Evolutionary conservation across 2,329 filamentous ascomycete genomes (phyloP).

Genomic region (Parafenestella ontariensis): DNA sequence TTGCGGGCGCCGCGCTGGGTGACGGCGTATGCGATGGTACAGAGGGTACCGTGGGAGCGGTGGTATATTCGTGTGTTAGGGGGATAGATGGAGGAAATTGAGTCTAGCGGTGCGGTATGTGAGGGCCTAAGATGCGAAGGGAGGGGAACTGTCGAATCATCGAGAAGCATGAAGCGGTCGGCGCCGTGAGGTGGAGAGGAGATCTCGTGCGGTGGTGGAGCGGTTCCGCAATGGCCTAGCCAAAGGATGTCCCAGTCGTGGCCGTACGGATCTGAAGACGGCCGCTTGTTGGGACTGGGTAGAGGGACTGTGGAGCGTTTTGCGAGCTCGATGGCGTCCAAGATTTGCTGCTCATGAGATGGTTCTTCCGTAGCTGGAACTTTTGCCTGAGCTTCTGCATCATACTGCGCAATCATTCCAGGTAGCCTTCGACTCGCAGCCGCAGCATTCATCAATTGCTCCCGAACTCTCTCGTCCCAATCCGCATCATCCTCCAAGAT

Average conservation of each 20-base stretch:
- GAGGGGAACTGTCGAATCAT: slow-evolving; percentile 29
- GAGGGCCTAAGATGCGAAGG: slow-evolving; percentile 22
- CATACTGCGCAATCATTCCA: slow-evolving; percentile 8
- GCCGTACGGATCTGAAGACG: slow-evolving; percentile 31
- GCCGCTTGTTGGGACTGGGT: not conserved
- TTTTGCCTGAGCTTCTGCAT: not conserved
- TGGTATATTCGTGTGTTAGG: slow-evolving; percentile 29
- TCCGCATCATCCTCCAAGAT: slow-evolving; percentile 38
- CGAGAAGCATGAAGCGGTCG: slow-evolving; percentile 21
- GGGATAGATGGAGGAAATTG: slow-evolving; percentile 21
- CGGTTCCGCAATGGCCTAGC: slow-evolving; percentile 49
- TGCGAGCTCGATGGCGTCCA: slow-evolving; percentile 15
- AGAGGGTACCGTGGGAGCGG: slow-evolving; percentile 25
- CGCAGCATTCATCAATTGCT: slow-evolving; percentile 22
- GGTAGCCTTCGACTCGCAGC: slow-evolving; percentile 18
- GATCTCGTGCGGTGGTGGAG: slow-evolving; percentile 20
- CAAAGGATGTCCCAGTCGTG: slow-evolving; percentile 50
- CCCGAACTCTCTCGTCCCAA: slow-evolving; percentile 31
- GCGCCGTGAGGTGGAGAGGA: slow-evolving; percentile 5
- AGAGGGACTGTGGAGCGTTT: slow-evolving; percentile 21
- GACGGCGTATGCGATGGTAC: slow-evolving; percentile 36
- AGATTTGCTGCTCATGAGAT: not conserved
- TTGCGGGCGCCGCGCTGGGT: slow-evolving; percentile 35
- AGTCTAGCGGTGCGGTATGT: slow-evolving; percentile 4
- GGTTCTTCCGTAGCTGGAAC: slow-evolving; percentile 7